Evolutionary conservation across 75 land plant genomes (phyloP), one percentile per base, ranked within the genome.

Genomic region (Sequoia sempervirens): DNA sequence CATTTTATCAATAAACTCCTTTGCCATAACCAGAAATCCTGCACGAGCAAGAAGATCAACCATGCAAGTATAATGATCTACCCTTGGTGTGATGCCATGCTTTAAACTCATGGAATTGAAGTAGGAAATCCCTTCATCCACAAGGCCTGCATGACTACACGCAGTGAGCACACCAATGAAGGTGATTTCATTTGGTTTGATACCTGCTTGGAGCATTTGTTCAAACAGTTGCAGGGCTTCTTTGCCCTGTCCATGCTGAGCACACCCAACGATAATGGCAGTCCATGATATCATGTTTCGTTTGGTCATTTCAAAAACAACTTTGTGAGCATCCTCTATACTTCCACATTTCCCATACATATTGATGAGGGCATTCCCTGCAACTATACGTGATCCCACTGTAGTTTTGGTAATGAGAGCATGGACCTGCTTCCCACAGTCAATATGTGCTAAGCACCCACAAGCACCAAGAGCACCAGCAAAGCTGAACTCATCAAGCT

Each of bases 301-400:
- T 61, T 20, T 61, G 7, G 28, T 61, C 66, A 61, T 61, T 61
- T 38, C 58, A 75, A 74, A 34, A 66, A 87, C 89, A 23, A 87
- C 10, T 20, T 79, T 43, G n/a, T 20, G n/a, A 58, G 92, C 84
- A 58, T 84, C 84, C 70, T 83, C 23, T 4, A 91, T 26, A 12
- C 40, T 47, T 28, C 84, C 69, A 52, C 86, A 91, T 28, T 87
- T 85, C 28, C 87, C 74, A 83, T 91, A 91, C 91, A 89, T 87
- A 81, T 87, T 86, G 30, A 91, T 54, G 38, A 91, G 89, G 0
- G 92, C 83, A 13, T 88, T 85, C 18, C 72, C 85, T 47, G 80
- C 72, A 83, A 89, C 76, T n/a, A 75, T 73, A 46, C 53, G 28
- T 5, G 30, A 75, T 23, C 81, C 87, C n/a, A 75, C 81, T 28